These are phyloP conservation scores for Glycyrrhiza uralensis DNA, from an alignment of 306 rosid species.

Conservation along the genomic window DNA sequence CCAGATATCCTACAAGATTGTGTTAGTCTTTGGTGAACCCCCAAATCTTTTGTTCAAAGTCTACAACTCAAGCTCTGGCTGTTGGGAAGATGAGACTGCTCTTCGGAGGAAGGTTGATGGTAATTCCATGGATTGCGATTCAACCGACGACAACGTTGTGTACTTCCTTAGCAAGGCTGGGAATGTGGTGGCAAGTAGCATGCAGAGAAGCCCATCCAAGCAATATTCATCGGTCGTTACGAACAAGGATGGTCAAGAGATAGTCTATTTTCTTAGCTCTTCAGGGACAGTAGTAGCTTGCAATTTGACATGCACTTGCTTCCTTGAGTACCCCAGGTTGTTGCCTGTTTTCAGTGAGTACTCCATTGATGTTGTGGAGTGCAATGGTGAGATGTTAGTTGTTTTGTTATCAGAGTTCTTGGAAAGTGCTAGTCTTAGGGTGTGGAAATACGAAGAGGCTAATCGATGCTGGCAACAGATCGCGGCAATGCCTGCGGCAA, in stretches of 20 bases:
- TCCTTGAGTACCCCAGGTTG: conserved; percentile 75
- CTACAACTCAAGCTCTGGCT: conserved; percentile 48
- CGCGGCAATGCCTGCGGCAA: conserved; percentile 82
- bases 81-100: conserved; percentile 63
- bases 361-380: conserved; percentile 84
- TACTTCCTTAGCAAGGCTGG: conserved; percentile 90
- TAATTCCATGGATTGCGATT: conserved; percentile 41
- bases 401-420: conserved; percentile 78
- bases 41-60: conserved; percentile 56
- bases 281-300: conserved; percentile 73
- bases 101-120: conserved; percentile 46
- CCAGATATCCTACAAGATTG: conserved; percentile 51
- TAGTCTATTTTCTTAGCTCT: conserved; percentile 68
- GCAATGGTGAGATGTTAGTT: conserved; percentile 70
- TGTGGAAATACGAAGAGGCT: conserved; percentile 66
- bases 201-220: conserved; percentile 94
- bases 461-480: conserved; percentile 67
- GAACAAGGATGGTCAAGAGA: conserved; percentile 50
- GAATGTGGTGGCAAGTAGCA: conserved; percentile 76
- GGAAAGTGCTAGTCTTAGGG: conserved; percentile 73
- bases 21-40: conserved; percentile 69
- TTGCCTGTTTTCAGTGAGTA: conserved; percentile 77
- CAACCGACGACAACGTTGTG: conserved; percentile 66
- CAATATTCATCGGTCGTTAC: conserved; percentile 81
- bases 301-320: conserved; percentile 56